Evolutionary conservation across 306 rosid species (phyloP), one percentile per base, ranked within the genome.

Genomic region (Medicago lupulina): DNA sequence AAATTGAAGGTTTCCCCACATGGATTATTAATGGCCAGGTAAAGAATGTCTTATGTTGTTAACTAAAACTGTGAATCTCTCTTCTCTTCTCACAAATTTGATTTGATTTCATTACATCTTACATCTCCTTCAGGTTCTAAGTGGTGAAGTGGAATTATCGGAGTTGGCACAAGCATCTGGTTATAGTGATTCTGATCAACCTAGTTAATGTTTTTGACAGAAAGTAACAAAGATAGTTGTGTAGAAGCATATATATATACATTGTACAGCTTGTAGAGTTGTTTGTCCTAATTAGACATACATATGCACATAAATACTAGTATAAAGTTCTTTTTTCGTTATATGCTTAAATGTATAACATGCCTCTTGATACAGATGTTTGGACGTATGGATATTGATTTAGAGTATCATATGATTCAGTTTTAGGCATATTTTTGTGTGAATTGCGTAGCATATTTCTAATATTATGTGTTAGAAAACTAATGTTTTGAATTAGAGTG

Each of bases 1-100:
- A 81, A 76, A 82, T 95, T 62, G 96, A 90, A 79, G 99, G 99
- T 81, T 95, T 95, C 67, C 99, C 99, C 8, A 86, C 90, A 0
- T 90, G 99, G 97, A 78, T 84, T 78, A 92, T 92, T 14, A 90
- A 90, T 58, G 97, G 93, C 16, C 79, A 90, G 96, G 99, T 92
- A 80, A 75, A 82, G n/a, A 78, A 74, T 49, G 51, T 53, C 62
- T 12, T 67, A 40, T 19, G 64, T 25, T 62, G 13, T 23, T 9
- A 18, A 18, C 25, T 19, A 55, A 18, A 75, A 51, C 28, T 44
- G 10, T 59, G 71, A 10, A 67, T n/a, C 36, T 19, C 69, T 54
- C 61, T 51, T 9, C 72, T 53, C 54, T 50, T 36, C 69, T 17
- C 46, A 17, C 46, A 17, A 65, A 60, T 80, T 65, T 44, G 23